These are phyloP conservation scores for Glaciozyma martinii DNA, from an alignment of 768 basidiomycete genomes.

Conservation along the genomic window DNA sequence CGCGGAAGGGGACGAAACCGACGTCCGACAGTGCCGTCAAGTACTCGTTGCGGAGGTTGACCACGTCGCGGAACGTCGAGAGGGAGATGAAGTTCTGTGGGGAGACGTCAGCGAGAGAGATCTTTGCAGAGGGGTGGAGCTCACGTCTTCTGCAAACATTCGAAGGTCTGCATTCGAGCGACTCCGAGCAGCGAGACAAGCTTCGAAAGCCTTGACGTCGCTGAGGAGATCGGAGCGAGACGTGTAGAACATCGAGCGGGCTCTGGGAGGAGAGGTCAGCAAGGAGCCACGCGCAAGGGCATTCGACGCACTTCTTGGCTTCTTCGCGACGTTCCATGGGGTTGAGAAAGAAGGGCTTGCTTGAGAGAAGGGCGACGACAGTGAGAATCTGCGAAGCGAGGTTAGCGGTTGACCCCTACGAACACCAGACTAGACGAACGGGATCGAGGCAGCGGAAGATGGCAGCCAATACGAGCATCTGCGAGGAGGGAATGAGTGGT, in stretches of 20 bases:
- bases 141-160: conserved; percentile 62
- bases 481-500: conserved; percentile 10
- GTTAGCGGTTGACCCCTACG: too few relatives aligned
- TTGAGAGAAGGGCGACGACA: conserved; percentile 70
- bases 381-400: conserved; percentile 55
- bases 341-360: conserved; percentile 73
- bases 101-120: neutral
- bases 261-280: conserved; percentile 45
- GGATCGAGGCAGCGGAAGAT: conserved; percentile 77
- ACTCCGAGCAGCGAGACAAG: conserved; percentile 38
- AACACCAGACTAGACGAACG: conserved; percentile 14
- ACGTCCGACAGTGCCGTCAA: conserved; percentile 57
- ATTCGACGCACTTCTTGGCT: conserved; percentile 51
- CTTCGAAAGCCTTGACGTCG: conserved; percentile 64
- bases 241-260: conserved; percentile 58
- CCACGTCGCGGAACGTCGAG: conserved; percentile 65
- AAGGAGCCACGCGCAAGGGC: neutral
- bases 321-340: conserved; percentile 79
- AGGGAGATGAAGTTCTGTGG: conserved; percentile 71
- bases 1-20: conserved; percentile 55
- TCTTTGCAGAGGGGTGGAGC: neutral
- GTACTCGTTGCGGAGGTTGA: conserved; percentile 68
- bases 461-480: conserved; percentile 80
- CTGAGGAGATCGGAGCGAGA: conserved; percentile 78
- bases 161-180: conserved; percentile 49